These are phyloP conservation scores for Psilocybe azurescens DNA, from an alignment of 768 basidiomycete genomes.

Conservation along the genomic window DNA sequence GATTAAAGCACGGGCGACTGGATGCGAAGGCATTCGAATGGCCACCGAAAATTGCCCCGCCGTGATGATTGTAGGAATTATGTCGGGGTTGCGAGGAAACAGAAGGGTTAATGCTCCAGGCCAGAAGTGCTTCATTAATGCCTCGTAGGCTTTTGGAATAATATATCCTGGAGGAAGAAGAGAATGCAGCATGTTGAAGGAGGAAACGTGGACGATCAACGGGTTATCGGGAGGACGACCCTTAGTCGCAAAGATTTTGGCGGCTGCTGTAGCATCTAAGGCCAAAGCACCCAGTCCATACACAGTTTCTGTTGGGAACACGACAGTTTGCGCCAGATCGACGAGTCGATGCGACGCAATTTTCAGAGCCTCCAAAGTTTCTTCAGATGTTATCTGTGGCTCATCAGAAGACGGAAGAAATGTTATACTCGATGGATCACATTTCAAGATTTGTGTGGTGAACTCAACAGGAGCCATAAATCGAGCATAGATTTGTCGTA, in stretches of 20 bases:
- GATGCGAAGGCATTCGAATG: conserved; percentile 93
- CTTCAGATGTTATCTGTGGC: conserved; percentile 53
- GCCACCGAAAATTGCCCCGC: conserved; percentile 84
- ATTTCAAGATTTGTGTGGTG: conserved; percentile 54
- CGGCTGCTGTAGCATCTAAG: conserved; percentile 62
- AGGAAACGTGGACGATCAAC: conserved; percentile 95
- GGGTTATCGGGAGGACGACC: conserved; percentile 96
- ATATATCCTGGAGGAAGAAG: conserved; percentile 72
- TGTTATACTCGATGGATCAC: conserved; percentile 65
- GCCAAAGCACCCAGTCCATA: conserved; percentile 96
- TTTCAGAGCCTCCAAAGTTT: conserved; percentile 59
- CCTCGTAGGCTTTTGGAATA: conserved; percentile 68
- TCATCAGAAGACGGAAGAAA: conserved; percentile 51
- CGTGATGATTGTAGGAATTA: conserved; percentile 78
- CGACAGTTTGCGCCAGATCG: conserved; percentile 62
- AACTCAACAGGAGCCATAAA: conserved; percentile 26
- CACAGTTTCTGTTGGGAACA: conserved; percentile 97
- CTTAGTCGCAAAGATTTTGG: conserved; percentile 85
- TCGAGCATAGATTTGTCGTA: conserved; percentile 35
- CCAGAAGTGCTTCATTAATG: conserved; percentile 88
- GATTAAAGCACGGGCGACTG: conserved; percentile 90
- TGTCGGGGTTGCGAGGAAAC: conserved; percentile 72
- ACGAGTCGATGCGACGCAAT: conserved; percentile 61
- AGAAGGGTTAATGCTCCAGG: conserved; percentile 93
- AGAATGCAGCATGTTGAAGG: conserved; percentile 75